Evolutionary conservation across 2,329 filamentous ascomycete species (phyloP), one percentile per base, ranked within the genome.

Genomic region (Hypoxylon sp.): DNA sequence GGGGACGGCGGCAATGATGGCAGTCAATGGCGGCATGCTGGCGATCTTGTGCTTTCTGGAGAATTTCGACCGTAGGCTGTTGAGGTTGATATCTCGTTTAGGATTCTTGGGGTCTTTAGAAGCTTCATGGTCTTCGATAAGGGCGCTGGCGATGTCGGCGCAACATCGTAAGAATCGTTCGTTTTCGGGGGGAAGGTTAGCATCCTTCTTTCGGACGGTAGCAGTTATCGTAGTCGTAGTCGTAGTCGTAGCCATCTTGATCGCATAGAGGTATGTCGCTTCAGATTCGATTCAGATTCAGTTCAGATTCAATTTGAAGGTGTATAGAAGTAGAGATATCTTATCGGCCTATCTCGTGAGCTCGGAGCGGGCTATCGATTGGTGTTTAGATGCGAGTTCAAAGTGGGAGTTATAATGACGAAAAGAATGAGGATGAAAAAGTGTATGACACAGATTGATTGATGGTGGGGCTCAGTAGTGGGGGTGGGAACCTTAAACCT

Each of bases 1-100:
- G n/a, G 96, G 96, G 34, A 99, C 94, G 8, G 95, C 95, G 56
- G 95, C 93, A 75, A 99, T 98, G 75, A 99, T 99, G 63, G 95
- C 94, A 7, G 94, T 98, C 68, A 99, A 82, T 24, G 96, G 93
- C 30, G 95, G 95, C 71, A 97, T 92, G 65, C 88, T 93, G 77
- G 88, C 90, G 64, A 99, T 83, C 76, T 89, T 91, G 81, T 98
- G 93, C 81, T 97, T 98, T 81, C 95, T 97, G 47, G 95, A 87
- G 65, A 97, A 88, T 75, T 94, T 94, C 56, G 92, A 89, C 47
- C 95, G 89, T 69, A 99, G 79, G 61, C 88, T 85, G 79, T 99
- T 99, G 72, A 99, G 85, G 76, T 99, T 99, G 79, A 98, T 86
- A 77, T 99, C 94, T 76, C 90, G 92, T 74, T 88, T 89, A 0